A percentile compares a stretch with the other conserved stretches of the same genome.
These are phyloP conservation scores for Thozetella sp. DNA, from an alignment of 495 filamentous ascomycete genomes.

Conservation along the genomic window DNA sequence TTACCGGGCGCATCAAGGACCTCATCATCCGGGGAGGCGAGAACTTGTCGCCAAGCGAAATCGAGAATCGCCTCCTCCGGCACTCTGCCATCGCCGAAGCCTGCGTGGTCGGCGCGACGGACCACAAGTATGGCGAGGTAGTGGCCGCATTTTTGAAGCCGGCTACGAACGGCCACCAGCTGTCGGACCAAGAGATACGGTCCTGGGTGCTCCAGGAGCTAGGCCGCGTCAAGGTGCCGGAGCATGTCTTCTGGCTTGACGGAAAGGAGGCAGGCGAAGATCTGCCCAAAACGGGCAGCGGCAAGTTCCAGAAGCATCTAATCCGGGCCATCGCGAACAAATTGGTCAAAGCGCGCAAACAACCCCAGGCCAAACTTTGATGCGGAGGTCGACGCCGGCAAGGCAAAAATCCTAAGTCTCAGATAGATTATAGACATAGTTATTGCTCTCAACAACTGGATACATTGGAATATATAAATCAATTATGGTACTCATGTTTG, in stretches of 20 bases:
- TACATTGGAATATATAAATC: no score
- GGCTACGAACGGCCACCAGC: not conserved
- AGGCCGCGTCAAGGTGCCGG: not conserved
- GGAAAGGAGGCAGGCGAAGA: not conserved
- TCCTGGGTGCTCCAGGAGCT: not conserved
- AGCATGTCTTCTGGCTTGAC: not conserved
- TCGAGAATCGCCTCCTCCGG: not conserved
- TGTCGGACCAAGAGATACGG: not conserved
- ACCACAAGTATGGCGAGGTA: not conserved
- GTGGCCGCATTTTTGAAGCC: not conserved
- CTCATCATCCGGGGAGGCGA: not conserved
- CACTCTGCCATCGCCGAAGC: not conserved
- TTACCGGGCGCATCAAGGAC: not conserved
- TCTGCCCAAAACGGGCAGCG: not conserved
- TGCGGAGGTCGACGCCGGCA: no score
- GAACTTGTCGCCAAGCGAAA: not conserved
- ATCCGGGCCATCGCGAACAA: no score
- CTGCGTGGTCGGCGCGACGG: not conserved
- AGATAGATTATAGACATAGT: no score
- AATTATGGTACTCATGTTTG: no score
- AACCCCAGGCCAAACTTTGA: no score
- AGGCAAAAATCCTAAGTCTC: no score
- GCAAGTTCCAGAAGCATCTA: not conserved
- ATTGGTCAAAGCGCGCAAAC: no score
- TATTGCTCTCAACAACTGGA: no score